Evolutionary conservation across 2,329 filamentous ascomycete species (phyloP), one percentile per base, ranked within the genome.

Genomic region (Teratosphaeria viscida): DNA sequence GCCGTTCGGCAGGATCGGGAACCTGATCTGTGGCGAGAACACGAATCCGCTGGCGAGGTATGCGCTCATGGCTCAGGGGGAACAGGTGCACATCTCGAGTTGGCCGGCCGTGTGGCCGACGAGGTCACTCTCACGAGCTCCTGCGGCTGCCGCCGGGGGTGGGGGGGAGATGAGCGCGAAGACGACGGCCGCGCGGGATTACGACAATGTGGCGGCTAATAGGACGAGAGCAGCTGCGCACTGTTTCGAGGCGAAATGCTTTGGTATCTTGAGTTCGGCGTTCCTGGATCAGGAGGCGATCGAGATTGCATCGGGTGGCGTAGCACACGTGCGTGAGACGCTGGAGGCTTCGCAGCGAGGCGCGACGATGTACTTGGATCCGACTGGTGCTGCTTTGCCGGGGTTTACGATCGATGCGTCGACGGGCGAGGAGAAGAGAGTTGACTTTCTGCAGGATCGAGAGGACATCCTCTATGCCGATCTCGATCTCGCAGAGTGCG

Each of bases 91-190:
- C 65, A 77, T 83, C 23, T 80, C 78, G 0, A 78, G 76, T 0
- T 83, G 81, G 81, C 82, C 81, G 2, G 75, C 79, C 0, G 73
- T 81, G 1, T 83, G 80, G 80, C 81, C 81, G 2, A 83, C 79
- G 0, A 60, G 63, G 56, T 54, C 61, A 10, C 55, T 57, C 10
- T 54, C 49, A 11, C 11, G 56, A 19, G n/a, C 60, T 27, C 16
- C 39, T 8, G 56, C 47, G 11, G 39, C 52, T 1, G 55, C 34
- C 39, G 43, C 58, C 14, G 35, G 35, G 6, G 35, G 35, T 39
- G 35, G 35, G 14, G 57, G 37, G 16, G 55, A 55, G 29, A 11
- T 39, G 23, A 47, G 12, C 32, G 10, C 52, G 23, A 54, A 35
- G 19, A 63, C 61, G 6, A 69, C 64, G 59, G 79, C 16, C 2